phyloP scores from a whole-genome alignment of 2,329 filamentous ascomycete species.

The Paecilomyces formosus region DNA sequence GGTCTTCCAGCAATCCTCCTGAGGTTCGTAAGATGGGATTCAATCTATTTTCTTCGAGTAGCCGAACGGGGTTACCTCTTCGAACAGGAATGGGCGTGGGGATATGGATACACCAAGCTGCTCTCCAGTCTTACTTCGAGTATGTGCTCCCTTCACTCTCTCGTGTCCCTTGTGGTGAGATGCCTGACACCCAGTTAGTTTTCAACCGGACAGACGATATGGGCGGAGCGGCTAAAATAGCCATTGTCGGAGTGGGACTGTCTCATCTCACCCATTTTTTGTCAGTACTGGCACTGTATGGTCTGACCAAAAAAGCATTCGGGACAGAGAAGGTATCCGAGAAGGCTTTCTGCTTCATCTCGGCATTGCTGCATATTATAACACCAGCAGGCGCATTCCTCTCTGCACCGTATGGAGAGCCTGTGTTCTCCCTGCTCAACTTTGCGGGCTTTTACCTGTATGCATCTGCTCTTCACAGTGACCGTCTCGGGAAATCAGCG shows the following conservation, averaged over 20 bases:
- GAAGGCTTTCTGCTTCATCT: constrained; percentile 44
- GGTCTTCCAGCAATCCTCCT: constrained; percentile 18
- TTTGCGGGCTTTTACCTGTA: constrained; percentile 69
- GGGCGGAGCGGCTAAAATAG: constrained; percentile 15
- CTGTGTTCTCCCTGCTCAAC: constrained; percentile 68
- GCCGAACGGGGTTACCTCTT: constrained; percentile 49
- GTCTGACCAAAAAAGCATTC: constrained; percentile 54
- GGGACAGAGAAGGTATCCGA: constrained; percentile 21
- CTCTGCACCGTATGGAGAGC: constrained; percentile 77
- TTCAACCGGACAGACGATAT: constrained; percentile 14
- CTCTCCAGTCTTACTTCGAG: constrained; percentile 31
- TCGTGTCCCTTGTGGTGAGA: constrained; percentile 1
- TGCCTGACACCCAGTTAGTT: constrained; percentile 14
- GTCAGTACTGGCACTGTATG: constrained; percentile 65
- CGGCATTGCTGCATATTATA: constrained; percentile 69
- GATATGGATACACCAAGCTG: constrained; percentile 45
- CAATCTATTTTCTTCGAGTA: constrained; percentile 51
- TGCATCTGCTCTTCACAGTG: constrained; percentile 37
- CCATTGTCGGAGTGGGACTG: constrained; percentile 55
- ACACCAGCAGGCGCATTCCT: constrained; percentile 87
- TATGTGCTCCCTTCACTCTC: constrained; percentile 11
- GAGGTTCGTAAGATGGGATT: constrained; percentile 55
- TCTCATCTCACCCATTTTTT: constrained; percentile 69
- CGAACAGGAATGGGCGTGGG: constrained; percentile 63
- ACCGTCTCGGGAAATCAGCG: constrained; percentile 16